These are phyloP conservation scores for Krasilnikovozyma curviuscula DNA, from an alignment of 768 basidiomycete species.

Conservation along the genomic window DNA sequence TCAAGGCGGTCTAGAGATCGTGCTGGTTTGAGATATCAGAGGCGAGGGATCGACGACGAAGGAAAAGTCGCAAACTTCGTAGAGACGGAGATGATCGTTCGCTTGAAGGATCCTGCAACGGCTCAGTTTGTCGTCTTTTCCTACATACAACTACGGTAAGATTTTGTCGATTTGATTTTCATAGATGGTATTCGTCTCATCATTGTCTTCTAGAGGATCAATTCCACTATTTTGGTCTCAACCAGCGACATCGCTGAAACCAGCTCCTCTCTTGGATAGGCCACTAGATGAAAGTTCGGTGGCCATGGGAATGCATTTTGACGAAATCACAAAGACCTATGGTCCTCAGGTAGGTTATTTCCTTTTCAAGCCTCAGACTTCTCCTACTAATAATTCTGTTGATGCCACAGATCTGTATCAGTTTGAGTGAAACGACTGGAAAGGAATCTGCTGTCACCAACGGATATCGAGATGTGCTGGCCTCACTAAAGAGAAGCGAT, in stretches of 20 bases:
- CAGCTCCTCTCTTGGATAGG: slow-evolving; percentile 60
- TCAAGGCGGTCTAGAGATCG: slow-evolving; percentile 74
- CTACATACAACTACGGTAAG: neutral
- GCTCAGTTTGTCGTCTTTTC: neutral
- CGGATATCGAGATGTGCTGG: slow-evolving; percentile 52
- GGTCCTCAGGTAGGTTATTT: slow-evolving; percentile 48
- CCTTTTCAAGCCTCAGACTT: neutral
- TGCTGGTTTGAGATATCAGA: slow-evolving; percentile 82
- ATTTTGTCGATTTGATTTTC: neutral
- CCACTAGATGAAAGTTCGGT: slow-evolving; percentile 53
- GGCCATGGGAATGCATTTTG: slow-evolving; percentile 54
- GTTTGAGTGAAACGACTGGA: slow-evolving; percentile 76
- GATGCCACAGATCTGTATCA: slow-evolving; percentile 47
- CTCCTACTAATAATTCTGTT: neutral
- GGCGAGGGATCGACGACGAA: slow-evolving; percentile 81
- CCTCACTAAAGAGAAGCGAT: slow-evolving; percentile 29
- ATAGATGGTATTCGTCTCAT: neutral
- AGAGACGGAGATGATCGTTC: slow-evolving; percentile 76
- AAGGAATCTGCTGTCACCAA: slow-evolving; percentile 64
- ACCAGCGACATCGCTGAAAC: slow-evolving; percentile 66
- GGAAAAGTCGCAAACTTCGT: slow-evolving; percentile 92
- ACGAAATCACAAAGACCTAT: slow-evolving; percentile 43
- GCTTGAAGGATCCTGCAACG: slow-evolving; percentile 52
- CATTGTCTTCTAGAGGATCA: slow-evolving; percentile 22
- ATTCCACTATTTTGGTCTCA: slow-evolving; percentile 91